Evolutionary conservation across 2,329 filamentous ascomycete genomes (phyloP), one percentile per base, ranked within the genome.

Genomic region (Blumeria hordei): DNA sequence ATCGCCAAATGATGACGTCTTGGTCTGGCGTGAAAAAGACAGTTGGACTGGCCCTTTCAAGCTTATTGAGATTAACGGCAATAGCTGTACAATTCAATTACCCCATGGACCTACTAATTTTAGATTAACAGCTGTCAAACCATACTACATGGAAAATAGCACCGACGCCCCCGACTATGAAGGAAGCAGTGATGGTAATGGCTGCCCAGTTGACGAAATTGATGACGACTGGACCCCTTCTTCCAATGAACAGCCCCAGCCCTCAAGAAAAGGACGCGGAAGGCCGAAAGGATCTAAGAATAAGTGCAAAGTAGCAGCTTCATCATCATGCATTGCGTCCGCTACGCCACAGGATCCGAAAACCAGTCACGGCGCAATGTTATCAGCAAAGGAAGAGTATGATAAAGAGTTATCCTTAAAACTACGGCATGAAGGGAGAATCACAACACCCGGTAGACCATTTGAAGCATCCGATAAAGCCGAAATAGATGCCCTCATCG

Each of bases 11-110:
- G 53, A n/a, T 1, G 9, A 55, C 3, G 53, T 56, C 2, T 35
- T 58, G 3, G 54, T 56, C 2, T 58, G 44, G 52, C 47, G 54
- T 37, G 54, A 58, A 53, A 47, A 55, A 7, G 35, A 56, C 47
- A 21, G 34, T 34, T 54, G 53, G 53, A 54, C 37, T 14, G 39
- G 53, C 1, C 39, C 39, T 21, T 54, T 44, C 18, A 45, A 54
- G 3, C 28, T 54, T n/a, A 11, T 54, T n/a, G n/a, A 39, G 16
- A 45, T 54, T 9, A 28, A 35, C 28, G 12, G n/a, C 21, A 18
- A 45, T 9, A 45, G 1, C 9, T 45, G n/a, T 45, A 45, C 41
- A 18, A 18, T 45, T 9, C 14, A 45, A 14, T 18, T 45, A 18
- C 41, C 41, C 21, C 3, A 45, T 18, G 9, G 41, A 45, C n/a